phyloP scores from a whole-genome alignment of 1,139 yeast species.

The Candida dubliniensis region DNA sequence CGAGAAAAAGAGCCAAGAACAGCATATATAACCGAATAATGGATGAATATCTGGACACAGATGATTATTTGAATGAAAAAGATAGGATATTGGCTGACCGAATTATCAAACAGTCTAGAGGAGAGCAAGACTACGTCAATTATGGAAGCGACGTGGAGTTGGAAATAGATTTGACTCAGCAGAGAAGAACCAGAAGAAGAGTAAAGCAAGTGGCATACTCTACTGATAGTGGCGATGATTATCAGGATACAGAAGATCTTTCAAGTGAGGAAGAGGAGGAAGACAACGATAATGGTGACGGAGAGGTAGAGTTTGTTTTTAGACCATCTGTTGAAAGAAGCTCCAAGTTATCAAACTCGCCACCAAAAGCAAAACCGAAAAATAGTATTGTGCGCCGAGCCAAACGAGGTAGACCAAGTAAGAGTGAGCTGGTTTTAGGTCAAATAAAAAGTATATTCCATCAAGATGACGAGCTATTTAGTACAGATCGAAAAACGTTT shows the following conservation, averaged over 20 bases:
- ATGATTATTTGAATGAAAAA: constrained; percentile 26
- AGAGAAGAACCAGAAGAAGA: constrained; percentile 1
- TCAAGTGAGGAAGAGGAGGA: constrained; percentile 13
- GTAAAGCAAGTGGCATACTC: constrained; percentile 7
- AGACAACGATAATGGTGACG: constrained; percentile 23
- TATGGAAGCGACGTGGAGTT: constrained; percentile 35
- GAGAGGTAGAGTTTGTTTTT: constrained; percentile 12
- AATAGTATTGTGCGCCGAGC: constrained; percentile 13
- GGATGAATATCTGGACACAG: constrained; percentile 38
- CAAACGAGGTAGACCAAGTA: constrained; percentile 37
- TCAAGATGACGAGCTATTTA: constrained; percentile 24
- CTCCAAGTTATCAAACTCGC: not conserved
- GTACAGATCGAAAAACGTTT: constrained; percentile 1
- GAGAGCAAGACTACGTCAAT: constrained; percentile 11
- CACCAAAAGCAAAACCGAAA: constrained; percentile 7
- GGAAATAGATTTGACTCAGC: constrained; percentile 28
- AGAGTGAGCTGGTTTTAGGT: constrained; percentile 32
- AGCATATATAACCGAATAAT: constrained; percentile 31
- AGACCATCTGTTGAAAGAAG: constrained; percentile 2
- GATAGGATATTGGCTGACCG: constrained; percentile 51
- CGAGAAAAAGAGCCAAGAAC: constrained; percentile 48
- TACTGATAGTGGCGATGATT: constrained; percentile 2
- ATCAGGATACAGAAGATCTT: not conserved
- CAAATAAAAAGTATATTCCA: constrained; percentile 39
- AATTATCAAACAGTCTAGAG: constrained; percentile 30